phyloP scores from a whole-genome alignment of 2,329 filamentous ascomycete genomes.

The Epichloe sibirici region DNA sequence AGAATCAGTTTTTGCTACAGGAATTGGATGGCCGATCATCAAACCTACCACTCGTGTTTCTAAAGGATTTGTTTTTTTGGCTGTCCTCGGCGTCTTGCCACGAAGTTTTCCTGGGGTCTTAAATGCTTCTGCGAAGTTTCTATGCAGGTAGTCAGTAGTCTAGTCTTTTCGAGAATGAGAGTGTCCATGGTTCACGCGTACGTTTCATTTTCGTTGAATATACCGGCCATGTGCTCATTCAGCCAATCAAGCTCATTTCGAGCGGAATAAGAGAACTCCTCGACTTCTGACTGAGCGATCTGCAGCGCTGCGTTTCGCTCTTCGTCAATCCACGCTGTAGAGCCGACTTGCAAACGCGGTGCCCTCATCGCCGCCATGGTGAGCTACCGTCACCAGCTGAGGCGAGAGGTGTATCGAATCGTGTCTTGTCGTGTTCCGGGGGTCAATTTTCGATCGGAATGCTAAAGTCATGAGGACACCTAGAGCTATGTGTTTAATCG shows the following conservation, averaged over 20 bases:
- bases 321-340: slow-evolving; percentile 70
- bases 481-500: not conserved
- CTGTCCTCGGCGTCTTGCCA: slow-evolving; percentile 67
- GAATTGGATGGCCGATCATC: slow-evolving; percentile 5
- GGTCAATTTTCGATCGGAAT: not conserved
- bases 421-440: not conserved
- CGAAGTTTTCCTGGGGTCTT: slow-evolving; percentile 81
- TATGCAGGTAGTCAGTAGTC: slow-evolving; percentile 25
- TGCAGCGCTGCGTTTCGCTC: slow-evolving; percentile 70
- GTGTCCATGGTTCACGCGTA: slow-evolving; percentile 28
- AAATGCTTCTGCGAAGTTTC: slow-evolving; percentile 88
- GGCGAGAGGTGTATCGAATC: slow-evolving; percentile 1
- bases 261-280: slow-evolving; percentile 87
- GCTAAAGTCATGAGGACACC: slow-evolving; percentile 6
- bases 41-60: slow-evolving; percentile 53
- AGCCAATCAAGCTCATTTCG: slow-evolving; percentile 95
- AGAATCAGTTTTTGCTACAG: slow-evolving; percentile 14
- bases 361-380: slow-evolving; percentile 35
- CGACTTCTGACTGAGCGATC: slow-evolving; percentile 68
- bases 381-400: slow-evolving; percentile 8
- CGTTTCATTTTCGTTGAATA: slow-evolving; percentile 80
- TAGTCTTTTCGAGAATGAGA: not conserved
- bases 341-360: slow-evolving; percentile 61
- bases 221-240: slow-evolving; percentile 95
- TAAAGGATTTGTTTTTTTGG: slow-evolving; percentile 43